Conservation (phyloP, 164 flowering plant genomes). For the Tinospora cordifolia region DNA sequence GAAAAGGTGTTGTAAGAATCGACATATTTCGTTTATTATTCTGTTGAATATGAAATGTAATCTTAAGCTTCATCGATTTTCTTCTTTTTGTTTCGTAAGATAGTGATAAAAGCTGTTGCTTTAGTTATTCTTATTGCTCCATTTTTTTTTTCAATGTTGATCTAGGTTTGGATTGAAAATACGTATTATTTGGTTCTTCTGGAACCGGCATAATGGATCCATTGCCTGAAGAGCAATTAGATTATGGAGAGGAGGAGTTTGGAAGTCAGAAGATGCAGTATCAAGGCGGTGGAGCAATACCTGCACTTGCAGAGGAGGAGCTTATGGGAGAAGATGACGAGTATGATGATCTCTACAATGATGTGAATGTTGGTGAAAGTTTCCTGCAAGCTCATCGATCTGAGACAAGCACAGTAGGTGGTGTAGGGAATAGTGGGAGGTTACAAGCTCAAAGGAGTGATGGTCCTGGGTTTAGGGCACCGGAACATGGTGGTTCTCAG, state of each 20-base stretch:
- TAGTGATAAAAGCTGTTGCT: background rate
- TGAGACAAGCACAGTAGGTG: slow-evolving; percentile 30
- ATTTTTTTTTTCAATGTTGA: too few relatives aligned
- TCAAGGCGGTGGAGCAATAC: slow-evolving; percentile 69
- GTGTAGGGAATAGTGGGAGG: slow-evolving; percentile 38
- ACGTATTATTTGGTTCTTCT: slow-evolving; percentile 8
- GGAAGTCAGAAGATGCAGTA: slow-evolving; percentile 56
- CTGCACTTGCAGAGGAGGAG: slow-evolving; percentile 70
- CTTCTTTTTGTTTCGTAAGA: background rate
- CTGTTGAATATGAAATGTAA: background rate
- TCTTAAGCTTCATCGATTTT: slow-evolving; percentile 1
- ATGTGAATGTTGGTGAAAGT: slow-evolving; percentile 67
- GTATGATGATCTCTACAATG: slow-evolving; percentile 65
- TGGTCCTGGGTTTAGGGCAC: slow-evolving; percentile 26
- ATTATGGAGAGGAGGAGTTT: slow-evolving; percentile 67
- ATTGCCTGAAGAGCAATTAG: slow-evolving; percentile 61
- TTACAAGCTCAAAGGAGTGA: slow-evolving; percentile 32
- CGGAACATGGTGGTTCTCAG: slow-evolving; percentile 27
- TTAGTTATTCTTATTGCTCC: background rate
- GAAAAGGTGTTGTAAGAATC: background rate
- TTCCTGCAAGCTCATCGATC: slow-evolving; percentile 51
- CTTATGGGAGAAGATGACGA: slow-evolving; percentile 61
- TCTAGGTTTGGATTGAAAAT: slow-evolving; percentile 3
- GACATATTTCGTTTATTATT: background rate
- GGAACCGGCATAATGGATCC: slow-evolving; percentile 38